A percentile compares a stretch with the other conserved stretches of the same genome.
Conservation (phyloP, 345 rosid genomes). For the Corchorus olitorius region DNA sequence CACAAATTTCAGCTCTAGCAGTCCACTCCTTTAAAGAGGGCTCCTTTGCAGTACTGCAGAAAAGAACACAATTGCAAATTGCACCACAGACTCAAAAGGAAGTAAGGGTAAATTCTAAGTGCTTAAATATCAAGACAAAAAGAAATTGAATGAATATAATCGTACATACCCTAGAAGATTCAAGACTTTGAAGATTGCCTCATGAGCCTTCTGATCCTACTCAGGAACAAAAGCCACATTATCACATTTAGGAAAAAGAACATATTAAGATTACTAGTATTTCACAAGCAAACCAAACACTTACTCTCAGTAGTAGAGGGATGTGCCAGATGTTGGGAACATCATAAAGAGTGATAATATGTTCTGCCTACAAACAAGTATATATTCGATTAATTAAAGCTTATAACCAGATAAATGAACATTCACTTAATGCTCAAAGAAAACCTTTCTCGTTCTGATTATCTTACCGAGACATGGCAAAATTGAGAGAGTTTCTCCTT, state of each 20-base stretch:
- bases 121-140: background rate
- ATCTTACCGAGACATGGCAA: conserved; percentile 85
- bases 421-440: conserved; percentile 5
- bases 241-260: conserved; percentile 12
- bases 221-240: conserved; percentile 22
- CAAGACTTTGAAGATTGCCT: conserved; percentile 75
- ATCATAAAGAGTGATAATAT: conserved; percentile 78
- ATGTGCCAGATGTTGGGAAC: conserved; percentile 97
- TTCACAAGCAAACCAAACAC: conserved; percentile 22
- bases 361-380: conserved; percentile 58
- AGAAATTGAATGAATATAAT: background rate
- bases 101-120: background rate
- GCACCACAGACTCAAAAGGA: background rate
- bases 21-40: conserved; percentile 82
- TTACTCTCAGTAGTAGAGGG: conserved; percentile 85
- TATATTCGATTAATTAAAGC: background rate
- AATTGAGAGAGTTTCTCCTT: conserved; percentile 86
- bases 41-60: conserved; percentile 58
- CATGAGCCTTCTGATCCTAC: conserved; percentile 96
- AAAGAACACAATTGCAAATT: conserved; percentile 12
- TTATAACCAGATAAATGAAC: background rate
- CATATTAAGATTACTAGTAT: background rate
- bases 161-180: conserved; percentile 66
- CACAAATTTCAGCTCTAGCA: conserved; percentile 62
- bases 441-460: background rate